Evolutionary conservation across 75 land plant genomes (phyloP).

Genomic region (Picea sitchensis): DNA sequence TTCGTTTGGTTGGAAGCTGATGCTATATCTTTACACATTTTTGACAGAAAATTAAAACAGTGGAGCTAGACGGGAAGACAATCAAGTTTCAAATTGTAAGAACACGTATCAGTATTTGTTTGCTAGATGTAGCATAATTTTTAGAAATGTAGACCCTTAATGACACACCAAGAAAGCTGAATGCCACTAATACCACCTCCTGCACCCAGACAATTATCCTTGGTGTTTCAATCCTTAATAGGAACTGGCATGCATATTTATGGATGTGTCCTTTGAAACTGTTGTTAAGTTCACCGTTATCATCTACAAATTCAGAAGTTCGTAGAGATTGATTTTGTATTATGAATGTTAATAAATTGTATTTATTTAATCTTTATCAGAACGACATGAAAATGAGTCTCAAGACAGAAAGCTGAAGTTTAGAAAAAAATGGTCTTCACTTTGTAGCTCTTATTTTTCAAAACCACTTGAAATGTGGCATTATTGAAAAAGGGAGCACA

Average conservation of each 20-base stretch:
- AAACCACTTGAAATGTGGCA: neutral
- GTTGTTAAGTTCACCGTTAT: neutral
- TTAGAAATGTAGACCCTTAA: neutral
- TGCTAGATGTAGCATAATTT: neutral
- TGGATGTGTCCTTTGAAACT: neutral
- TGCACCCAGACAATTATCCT: neutral
- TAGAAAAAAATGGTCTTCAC: neutral
- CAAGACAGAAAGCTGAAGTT: neutral
- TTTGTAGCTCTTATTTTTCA: neutral
- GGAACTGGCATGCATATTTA: neutral
- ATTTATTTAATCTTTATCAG: neutral
- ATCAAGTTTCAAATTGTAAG: conserved; percentile 93
- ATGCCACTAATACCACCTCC: no score
- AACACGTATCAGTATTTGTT: conserved; percentile 1
- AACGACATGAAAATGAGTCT: neutral
- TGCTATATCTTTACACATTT: neutral
- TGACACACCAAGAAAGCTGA: neutral
- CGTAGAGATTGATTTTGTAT: no score
- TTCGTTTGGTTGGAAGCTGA: neutral
- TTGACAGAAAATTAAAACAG: conserved; percentile 71
- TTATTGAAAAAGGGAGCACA: neutral
- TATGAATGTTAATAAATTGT: neutral
- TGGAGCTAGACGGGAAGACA: conserved; percentile 92
- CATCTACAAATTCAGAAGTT: no score
- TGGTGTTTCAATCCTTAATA: neutral